Percentiles rank a stretch among this genome's conserved stretches.
phyloP scores from a whole-genome alignment of 129 eudicot species.

The Lonicera japonica region DNA sequence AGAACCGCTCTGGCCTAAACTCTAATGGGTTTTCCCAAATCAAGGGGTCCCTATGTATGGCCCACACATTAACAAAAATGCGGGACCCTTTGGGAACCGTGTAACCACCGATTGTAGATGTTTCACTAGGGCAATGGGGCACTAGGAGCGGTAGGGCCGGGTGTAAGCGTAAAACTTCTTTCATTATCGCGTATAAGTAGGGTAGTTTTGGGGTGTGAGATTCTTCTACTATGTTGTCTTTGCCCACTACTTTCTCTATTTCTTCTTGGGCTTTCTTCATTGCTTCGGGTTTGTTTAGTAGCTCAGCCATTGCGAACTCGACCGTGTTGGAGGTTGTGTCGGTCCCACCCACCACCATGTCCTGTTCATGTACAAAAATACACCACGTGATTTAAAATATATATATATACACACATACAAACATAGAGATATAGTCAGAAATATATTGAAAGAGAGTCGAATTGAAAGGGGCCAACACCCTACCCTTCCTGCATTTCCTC shows the following conservation, averaged over 20 bases:
- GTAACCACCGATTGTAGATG: slow-evolving; percentile 44
- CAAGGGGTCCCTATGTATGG: slow-evolving; percentile 46
- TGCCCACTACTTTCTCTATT: slow-evolving; percentile 43
- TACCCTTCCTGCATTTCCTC: no score
- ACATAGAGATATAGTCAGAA: no score
- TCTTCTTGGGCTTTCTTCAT: slow-evolving; percentile 46
- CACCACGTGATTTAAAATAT: no score
- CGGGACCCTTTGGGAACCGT: slow-evolving; percentile 49
- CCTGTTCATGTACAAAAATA: slow-evolving; percentile 23
- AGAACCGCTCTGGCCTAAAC: slow-evolving; percentile 46
- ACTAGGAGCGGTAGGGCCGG: slow-evolving; percentile 59
- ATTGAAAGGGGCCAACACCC: no score
- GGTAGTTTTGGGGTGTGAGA: slow-evolving; percentile 40
- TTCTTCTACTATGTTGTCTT: slow-evolving; percentile 45
- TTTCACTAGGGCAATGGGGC: slow-evolving; percentile 56
- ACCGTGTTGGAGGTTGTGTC: slow-evolving; percentile 51
- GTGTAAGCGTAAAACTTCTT: slow-evolving; percentile 53
- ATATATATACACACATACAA: no score
- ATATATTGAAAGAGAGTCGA: no score
- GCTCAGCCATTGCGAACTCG: slow-evolving; percentile 57
- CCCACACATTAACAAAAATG: slow-evolving; percentile 46
- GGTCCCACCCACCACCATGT: slow-evolving; percentile 66
- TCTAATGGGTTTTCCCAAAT: slow-evolving; percentile 43
- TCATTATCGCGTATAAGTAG: slow-evolving; percentile 49
- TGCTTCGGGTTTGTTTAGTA: slow-evolving; percentile 40